Percentiles rank a stretch among this genome's conserved stretches.
Conservation (phyloP, 1,284 basidiomycete genomes). For the Entoloma clypeatum region DNA sequence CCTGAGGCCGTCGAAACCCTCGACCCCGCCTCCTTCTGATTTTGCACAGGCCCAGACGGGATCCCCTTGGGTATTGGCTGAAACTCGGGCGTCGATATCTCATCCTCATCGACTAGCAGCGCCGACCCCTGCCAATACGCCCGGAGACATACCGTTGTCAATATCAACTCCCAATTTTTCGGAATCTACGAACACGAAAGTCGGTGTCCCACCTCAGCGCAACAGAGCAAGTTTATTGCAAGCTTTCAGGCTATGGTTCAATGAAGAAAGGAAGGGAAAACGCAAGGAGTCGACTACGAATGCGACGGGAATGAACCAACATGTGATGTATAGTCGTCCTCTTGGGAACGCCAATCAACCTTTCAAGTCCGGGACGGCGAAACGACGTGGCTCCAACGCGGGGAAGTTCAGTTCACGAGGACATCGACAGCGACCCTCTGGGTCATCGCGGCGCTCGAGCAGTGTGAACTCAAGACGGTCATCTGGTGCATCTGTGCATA, state of each 20-base stretch:
- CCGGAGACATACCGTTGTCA: slow-evolving; percentile 41
- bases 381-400: slow-evolving; percentile 41
- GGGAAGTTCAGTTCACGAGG: slow-evolving; percentile 31
- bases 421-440: slow-evolving; percentile 59
- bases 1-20: slow-evolving; percentile 50
- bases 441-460: slow-evolving; percentile 74
- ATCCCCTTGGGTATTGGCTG: slow-evolving; percentile 71
- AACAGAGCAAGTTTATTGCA: slow-evolving; percentile 69
- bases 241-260: slow-evolving; percentile 76
- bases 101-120: slow-evolving; percentile 26
- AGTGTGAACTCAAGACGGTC: slow-evolving; percentile 78
- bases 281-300: slow-evolving; percentile 44
- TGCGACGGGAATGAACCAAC: slow-evolving; percentile 13
- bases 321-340: slow-evolving; percentile 15
- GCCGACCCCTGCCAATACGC: slow-evolving; percentile 52
- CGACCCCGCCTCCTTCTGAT: slow-evolving; percentile 48
- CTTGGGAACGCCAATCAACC: slow-evolving; percentile 16
- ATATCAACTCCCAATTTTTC: slow-evolving; percentile 54
- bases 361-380: slow-evolving; percentile 33
- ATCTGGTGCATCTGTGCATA: slow-evolving; percentile 62
- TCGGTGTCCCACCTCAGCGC: slow-evolving; percentile 29
- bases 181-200: slow-evolving; percentile 27
- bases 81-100: slow-evolving; percentile 34
- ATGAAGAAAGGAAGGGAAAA: slow-evolving; percentile 77
- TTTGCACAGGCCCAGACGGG: slow-evolving; percentile 40